Conservation (phyloP, 2,329 filamentous ascomycete species). For the Lasiodiplodia sp. region DNA sequence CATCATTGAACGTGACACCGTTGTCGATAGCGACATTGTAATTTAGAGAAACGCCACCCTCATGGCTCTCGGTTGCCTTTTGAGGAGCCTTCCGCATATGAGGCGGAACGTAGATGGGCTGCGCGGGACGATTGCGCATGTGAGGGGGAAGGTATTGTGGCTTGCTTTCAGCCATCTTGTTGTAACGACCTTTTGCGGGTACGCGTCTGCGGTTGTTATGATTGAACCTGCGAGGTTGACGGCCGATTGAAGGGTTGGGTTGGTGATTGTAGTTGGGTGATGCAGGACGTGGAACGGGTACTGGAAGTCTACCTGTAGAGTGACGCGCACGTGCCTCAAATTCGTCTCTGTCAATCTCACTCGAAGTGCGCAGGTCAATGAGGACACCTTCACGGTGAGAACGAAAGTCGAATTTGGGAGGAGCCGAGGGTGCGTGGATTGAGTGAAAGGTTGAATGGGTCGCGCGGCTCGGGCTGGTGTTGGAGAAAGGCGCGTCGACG, state of each 20-base stretch:
- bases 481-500: not conserved
- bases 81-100: not conserved
- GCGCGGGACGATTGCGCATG: not conserved
- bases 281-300: too few species aligned
- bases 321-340: not conserved
- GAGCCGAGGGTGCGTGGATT: not conserved
- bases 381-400: not conserved
- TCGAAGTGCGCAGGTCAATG: not conserved
- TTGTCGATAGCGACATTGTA: not conserved
- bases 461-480: not conserved
- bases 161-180: not conserved
- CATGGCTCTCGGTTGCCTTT: not conserved
- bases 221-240: not conserved
- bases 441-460: not conserved
- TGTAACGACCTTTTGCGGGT: not conserved
- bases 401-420: not conserved
- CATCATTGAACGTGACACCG: not conserved
- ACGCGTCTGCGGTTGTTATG: not conserved
- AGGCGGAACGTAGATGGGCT: not conserved
- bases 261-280: not conserved
- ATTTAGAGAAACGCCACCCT: not conserved
- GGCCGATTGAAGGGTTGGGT: not conserved
- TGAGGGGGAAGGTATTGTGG: slow-evolving; percentile 7
- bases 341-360: slow-evolving; percentile 10
- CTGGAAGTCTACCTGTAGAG: not conserved